Evolutionary conservation across 2,329 filamentous ascomycete species (phyloP).

Genomic region (Cadophora malorum): DNA sequence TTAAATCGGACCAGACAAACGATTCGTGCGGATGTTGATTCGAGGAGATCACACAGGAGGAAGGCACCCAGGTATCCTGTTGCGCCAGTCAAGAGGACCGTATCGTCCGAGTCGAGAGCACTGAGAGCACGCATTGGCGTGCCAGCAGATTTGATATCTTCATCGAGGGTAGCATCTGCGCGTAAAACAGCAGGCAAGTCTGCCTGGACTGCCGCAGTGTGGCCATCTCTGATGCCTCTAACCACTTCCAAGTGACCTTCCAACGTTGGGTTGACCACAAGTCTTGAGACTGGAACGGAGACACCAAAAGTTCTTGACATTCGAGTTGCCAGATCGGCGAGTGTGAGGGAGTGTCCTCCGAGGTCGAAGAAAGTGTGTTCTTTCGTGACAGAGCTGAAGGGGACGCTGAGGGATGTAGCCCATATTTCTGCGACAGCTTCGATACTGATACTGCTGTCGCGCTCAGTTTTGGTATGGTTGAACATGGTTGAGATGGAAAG

Average conservation of each 20-base stretch:
- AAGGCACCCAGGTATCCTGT: constrained; percentile 90
- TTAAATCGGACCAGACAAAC: constrained; percentile 79
- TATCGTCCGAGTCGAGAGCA: constrained; percentile 49
- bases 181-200: constrained; percentile 74
- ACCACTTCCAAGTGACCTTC: constrained; percentile 75
- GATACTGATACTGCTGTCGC: constrained; percentile 68
- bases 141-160: constrained; percentile 67
- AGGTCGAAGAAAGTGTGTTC: constrained; percentile 84
- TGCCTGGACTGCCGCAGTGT: constrained; percentile 76
- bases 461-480: constrained; percentile 52
- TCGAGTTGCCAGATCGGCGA: constrained; percentile 78
- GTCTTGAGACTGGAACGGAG: constrained; percentile 71
- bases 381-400: constrained; percentile 64
- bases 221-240: constrained; percentile 72
- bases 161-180: constrained; percentile 69
- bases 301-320: constrained; percentile 75
- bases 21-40: constrained; percentile 58
- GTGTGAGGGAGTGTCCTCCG: constrained; percentile 77
- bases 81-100: constrained; percentile 82
- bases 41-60: constrained; percentile 75
- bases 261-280: constrained; percentile 75
- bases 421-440: constrained; percentile 74
- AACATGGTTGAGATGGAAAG: constrained; percentile 52
- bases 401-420: constrained; percentile 73
- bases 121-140: constrained; percentile 46